phyloP scores from a whole-genome alignment of 345 rosid species.

The Brassica juncea region DNA sequence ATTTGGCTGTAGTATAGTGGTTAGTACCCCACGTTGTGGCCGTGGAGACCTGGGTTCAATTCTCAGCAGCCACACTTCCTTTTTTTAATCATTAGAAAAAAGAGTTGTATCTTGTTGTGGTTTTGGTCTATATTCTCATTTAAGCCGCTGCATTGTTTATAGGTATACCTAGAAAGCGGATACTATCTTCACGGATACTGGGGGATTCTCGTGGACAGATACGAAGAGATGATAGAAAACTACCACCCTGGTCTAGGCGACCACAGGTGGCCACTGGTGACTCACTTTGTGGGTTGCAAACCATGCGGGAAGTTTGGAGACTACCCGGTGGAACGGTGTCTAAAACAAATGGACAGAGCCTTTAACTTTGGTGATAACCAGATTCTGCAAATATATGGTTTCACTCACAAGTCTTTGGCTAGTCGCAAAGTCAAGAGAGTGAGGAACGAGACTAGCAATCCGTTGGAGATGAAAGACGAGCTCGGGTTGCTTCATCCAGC shows the following conservation, averaged over 20 bases:
- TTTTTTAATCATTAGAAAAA: too few species aligned
- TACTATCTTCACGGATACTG: slow-evolving; percentile 73
- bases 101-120: not conserved
- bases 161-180: slow-evolving; percentile 60
- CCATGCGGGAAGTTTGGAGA: slow-evolving; percentile 71
- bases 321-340: slow-evolving; percentile 65
- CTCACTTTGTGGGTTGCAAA: slow-evolving; percentile 86
- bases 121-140: slow-evolving; percentile 5
- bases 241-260: slow-evolving; percentile 66
- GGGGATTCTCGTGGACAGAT: slow-evolving; percentile 67
- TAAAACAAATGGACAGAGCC: slow-evolving; percentile 79
- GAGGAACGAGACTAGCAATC: slow-evolving; percentile 52
- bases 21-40: slow-evolving; percentile 83
- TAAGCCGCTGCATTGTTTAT: not conserved
- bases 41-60: slow-evolving; percentile 89
- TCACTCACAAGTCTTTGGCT: slow-evolving; percentile 52
- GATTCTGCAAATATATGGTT: slow-evolving; percentile 68
- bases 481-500: slow-evolving; percentile 47
- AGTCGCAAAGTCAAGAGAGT: slow-evolving; percentile 57
- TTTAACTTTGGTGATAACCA: slow-evolving; percentile 76
- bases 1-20: slow-evolving; percentile 79
- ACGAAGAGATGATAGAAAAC: slow-evolving; percentile 71
- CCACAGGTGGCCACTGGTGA: slow-evolving; percentile 77
- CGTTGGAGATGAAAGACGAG: slow-evolving; percentile 47
- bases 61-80: slow-evolving; percentile 70